Evolutionary conservation across 768 basidiomycete genomes (phyloP).

Genomic region (Lactifluus piperatus): DNA sequence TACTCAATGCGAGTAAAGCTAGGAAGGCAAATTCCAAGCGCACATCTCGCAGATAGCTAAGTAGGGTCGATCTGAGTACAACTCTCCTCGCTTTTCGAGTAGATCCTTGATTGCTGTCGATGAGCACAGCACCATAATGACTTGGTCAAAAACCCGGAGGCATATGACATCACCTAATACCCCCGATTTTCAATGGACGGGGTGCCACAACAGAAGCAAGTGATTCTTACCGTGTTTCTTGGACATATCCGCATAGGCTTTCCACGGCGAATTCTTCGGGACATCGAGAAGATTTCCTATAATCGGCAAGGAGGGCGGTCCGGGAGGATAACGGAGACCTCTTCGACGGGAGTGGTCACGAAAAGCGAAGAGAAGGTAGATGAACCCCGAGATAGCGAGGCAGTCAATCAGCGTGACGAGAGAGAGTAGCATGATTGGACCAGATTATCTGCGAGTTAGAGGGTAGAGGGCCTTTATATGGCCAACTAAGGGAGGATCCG

Average conservation of each 20-base stretch:
- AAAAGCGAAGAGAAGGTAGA: neutral
- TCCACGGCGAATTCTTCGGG: neutral
- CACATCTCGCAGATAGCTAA: neutral
- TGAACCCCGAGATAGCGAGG: neutral
- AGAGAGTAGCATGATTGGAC: neutral
- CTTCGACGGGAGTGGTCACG: neutral
- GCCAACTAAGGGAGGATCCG: too few relatives aligned
- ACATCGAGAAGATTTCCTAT: too few relatives aligned
- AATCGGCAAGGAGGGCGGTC: neutral
- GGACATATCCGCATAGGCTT: neutral
- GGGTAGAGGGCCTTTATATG: too few relatives aligned
- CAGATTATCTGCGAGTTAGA: too few relatives aligned
- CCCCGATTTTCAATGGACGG: neutral
- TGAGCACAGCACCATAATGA: too few relatives aligned
- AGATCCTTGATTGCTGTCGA: neutral
- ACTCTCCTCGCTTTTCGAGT: conserved; percentile 16
- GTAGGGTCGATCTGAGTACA: neutral
- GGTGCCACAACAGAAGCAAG: neutral
- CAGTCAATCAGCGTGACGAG: neutral
- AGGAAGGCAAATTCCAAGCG: neutral
- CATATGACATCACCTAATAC: neutral
- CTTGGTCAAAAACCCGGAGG: neutral
- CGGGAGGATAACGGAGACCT: neutral
- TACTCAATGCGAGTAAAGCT: too few relatives aligned
- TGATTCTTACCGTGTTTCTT: neutral